Evolutionary conservation across 1,139 yeast species (phyloP).

Genomic region (Pneumocystis jirovecii): DNA sequence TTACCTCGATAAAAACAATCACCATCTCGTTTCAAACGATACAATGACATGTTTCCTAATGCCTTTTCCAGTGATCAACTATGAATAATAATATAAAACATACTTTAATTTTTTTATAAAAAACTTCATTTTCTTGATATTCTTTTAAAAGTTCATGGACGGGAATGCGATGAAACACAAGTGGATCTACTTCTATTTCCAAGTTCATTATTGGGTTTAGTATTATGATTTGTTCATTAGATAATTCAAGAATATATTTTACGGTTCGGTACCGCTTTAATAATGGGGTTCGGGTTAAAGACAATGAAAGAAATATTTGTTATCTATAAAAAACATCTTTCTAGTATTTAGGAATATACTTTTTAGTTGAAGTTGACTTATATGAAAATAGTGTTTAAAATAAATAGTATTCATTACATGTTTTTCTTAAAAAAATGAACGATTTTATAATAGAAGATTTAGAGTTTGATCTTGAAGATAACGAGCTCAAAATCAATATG

Average conservation of each 20-base stretch:
- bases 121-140: slow-evolving; percentile 7
- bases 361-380: no score
- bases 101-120: slow-evolving; percentile 6
- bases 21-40: slow-evolving; percentile 16
- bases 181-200: slow-evolving; percentile 3
- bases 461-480: slow-evolving; percentile 54
- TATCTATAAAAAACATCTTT: no score
- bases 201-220: not conserved
- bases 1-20: slow-evolving; percentile 15
- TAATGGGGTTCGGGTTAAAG: not conserved
- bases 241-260: not conserved
- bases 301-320: not conserved
- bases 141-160: slow-evolving; percentile 6
- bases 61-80: not conserved
- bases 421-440: slow-evolving; percentile 16
- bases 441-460: slow-evolving; percentile 17
- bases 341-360: no score
- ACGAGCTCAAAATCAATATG: slow-evolving; percentile 24
- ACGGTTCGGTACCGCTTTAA: not conserved
- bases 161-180: slow-evolving; percentile 1
- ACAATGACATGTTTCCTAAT: not conserved
- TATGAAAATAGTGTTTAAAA: no score
- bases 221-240: not conserved
- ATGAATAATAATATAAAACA: not conserved
- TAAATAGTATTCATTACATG: not conserved